Percentiles rank a stretch among this genome's conserved stretches.
Evolutionary conservation across 2,329 filamentous ascomycete species (phyloP).

Genomic region (Aspergillus sp.): DNA sequence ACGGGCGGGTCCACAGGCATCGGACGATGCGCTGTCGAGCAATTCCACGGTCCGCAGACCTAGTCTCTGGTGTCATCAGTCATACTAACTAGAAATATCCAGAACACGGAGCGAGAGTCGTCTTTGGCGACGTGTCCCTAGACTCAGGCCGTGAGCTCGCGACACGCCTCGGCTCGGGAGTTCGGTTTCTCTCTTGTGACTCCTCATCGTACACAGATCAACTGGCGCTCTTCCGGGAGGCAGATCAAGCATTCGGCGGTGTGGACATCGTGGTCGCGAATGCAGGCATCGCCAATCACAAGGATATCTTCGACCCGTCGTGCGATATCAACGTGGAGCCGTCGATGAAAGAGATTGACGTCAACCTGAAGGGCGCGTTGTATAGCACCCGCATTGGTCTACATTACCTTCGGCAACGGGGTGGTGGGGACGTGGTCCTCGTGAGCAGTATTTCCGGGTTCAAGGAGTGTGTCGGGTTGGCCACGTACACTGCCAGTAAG

Average conservation of each 20-base stretch:
- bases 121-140: neutral
- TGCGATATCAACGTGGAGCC: constrained; percentile 18
- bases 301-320: constrained; percentile 16
- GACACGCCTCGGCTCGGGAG: neutral
- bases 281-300: constrained; percentile 17
- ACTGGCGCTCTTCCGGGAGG: constrained; percentile 16
- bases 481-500: constrained; percentile 22
- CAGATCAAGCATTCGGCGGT: constrained; percentile 15
- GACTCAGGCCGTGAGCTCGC: neutral
- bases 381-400: constrained; percentile 20
- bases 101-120: neutral
- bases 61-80: neutral
- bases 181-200: neutral
- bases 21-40: constrained; percentile 18
- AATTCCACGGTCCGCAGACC: constrained; percentile 11
- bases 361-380: constrained; percentile 19
- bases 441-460: constrained; percentile 21
- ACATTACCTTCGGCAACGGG: constrained; percentile 17
- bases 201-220: neutral
- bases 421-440: constrained; percentile 17
- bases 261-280: constrained; percentile 26
- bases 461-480: constrained; percentile 18
- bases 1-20: constrained; percentile 43
- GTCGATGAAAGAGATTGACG: constrained; percentile 16
- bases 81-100: neutral